Percentiles rank a stretch among this genome's conserved stretches.
Evolutionary conservation across 176 grass and related monocot species (phyloP).

Genomic region (Avena atlantica): DNA sequence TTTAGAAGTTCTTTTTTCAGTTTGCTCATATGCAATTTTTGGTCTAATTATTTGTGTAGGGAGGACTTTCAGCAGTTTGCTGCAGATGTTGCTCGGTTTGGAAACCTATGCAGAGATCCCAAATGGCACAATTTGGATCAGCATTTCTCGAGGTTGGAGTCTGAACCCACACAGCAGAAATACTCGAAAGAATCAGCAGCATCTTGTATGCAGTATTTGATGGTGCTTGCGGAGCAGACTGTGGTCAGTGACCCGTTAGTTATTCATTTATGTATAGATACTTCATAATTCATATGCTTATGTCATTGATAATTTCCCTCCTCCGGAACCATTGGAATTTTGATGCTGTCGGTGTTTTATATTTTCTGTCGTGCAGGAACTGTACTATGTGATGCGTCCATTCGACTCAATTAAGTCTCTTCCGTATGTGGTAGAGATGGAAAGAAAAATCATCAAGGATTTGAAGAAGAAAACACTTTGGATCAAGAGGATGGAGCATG

Average conservation of each 20-base stretch:
- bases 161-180: conserved; percentile 29
- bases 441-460: conserved; percentile 45
- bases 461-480: conserved; percentile 71
- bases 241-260: conserved; percentile 45
- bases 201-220: conserved; percentile 56
- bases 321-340: not conserved
- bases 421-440: conserved; percentile 43
- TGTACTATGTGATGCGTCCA: conserved; percentile 37
- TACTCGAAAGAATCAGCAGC: conserved; percentile 43
- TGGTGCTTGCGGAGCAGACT: conserved; percentile 47
- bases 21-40: conserved; percentile 32
- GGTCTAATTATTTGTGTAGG: conserved; percentile 48
- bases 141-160: conserved; percentile 57
- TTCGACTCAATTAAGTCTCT: conserved; percentile 4
- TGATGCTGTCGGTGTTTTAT: not conserved
- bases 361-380: conserved; percentile 46
- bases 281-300: not conserved
- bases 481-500: conserved; percentile 68
- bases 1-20: not conserved
- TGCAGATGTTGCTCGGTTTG: conserved; percentile 56
- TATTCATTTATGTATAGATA: not conserved
- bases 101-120: conserved; percentile 61
- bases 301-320: not conserved
- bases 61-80: conserved; percentile 53
- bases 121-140: conserved; percentile 65